phyloP scores from a whole-genome alignment of 148 eudicot species.

The Fagopyrum homotropicum region DNA sequence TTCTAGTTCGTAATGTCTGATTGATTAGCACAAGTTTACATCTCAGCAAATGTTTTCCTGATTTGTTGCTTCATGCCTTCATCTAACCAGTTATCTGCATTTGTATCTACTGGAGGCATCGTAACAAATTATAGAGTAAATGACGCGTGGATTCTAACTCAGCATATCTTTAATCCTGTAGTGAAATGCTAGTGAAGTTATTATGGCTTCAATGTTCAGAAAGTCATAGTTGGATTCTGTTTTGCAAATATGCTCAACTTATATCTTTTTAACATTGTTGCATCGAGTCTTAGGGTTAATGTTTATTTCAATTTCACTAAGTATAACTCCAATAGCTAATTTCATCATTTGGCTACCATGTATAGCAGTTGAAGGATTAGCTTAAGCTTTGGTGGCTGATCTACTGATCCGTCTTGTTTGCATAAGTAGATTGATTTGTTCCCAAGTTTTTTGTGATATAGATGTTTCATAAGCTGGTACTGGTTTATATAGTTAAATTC shows the following conservation, averaged over 20 bases:
- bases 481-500: background rate
- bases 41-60: background rate
- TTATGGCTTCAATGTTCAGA: background rate
- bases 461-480: background rate
- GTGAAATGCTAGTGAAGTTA: background rate
- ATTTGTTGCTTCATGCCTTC: background rate
- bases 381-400: background rate
- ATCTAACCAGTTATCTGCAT: background rate
- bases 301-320: background rate
- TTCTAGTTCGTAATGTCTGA: background rate
- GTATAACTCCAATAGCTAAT: too few relatives aligned
- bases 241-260: background rate
- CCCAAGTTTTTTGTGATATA: background rate
- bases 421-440: too few relatives aligned
- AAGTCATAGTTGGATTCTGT: background rate
- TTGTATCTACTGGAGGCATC: background rate
- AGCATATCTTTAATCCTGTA: background rate
- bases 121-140: background rate
- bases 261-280: background rate
- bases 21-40: background rate
- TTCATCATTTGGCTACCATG: background rate
- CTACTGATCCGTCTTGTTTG: too few relatives aligned
- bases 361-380: background rate
- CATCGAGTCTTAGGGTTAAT: background rate
- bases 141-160: background rate